These are phyloP conservation scores for Nakazawaea anatomiae DNA, from an alignment of 805 yeast species.

Conservation along the genomic window DNA sequence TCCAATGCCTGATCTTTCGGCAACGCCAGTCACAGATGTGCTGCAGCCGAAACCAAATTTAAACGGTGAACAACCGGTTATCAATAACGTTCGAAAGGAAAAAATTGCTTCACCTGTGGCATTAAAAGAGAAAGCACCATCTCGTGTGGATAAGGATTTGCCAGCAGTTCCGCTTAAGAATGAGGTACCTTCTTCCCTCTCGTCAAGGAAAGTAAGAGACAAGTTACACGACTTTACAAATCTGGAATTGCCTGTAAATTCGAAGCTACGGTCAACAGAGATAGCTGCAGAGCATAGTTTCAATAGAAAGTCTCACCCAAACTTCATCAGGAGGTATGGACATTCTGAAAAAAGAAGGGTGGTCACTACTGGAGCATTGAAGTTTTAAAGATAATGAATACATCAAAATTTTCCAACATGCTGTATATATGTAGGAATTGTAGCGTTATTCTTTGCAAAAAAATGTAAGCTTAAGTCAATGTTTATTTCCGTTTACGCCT, in stretches of 20 bases:
- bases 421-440: too few species aligned
- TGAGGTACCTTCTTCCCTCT: neutral
- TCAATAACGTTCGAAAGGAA: too few species aligned
- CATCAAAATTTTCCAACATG: too few species aligned
- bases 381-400: neutral
- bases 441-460: too few species aligned
- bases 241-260: neutral
- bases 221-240: neutral
- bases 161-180: neutral
- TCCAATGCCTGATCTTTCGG: conserved; percentile 1
- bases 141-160: neutral
- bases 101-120: too few species aligned
- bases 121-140: neutral
- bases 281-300: neutral
- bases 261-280: neutral
- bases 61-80: too few species aligned
- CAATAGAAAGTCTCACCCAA: conserved; percentile 1
- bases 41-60: neutral
- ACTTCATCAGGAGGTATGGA: neutral
- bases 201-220: neutral
- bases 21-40: neutral
- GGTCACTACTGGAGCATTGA: neutral
- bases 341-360: neutral
- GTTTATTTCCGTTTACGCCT: neutral
- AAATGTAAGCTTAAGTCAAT: too few species aligned